Evolutionary conservation across 345 rosid genomes (phyloP).

Genomic region (Raphanus sativus): DNA sequence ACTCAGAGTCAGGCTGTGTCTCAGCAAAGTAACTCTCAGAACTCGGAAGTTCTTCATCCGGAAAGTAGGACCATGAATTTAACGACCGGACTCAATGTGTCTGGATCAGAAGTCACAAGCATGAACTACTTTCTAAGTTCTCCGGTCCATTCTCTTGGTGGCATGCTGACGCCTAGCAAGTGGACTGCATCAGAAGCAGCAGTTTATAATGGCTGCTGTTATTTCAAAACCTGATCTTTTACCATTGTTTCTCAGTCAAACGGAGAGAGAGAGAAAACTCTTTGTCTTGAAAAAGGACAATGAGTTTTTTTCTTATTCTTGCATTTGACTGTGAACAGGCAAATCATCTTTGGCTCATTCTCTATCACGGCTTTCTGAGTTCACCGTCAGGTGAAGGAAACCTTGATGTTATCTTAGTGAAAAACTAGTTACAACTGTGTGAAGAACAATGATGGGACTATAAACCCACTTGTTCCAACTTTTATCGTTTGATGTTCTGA

Average conservation of each 20-base stretch:
- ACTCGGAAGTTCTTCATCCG: conserved; percentile 75
- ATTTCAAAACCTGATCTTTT: conserved; percentile 52
- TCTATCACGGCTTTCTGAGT: conserved; percentile 20
- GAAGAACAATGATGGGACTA: conserved; percentile 32
- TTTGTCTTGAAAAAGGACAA: conserved; percentile 14
- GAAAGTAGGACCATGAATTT: conserved; percentile 65
- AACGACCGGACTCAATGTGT: conserved; percentile 50
- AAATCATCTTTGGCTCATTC: conserved; percentile 85
- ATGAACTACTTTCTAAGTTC: conserved; percentile 50
- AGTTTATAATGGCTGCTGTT: conserved; percentile 51
- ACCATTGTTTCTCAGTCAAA: conserved; percentile 30
- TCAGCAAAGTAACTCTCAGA: conserved; percentile 69
- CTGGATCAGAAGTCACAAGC: conserved; percentile 82
- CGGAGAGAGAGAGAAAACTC: neutral
- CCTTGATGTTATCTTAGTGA: conserved; percentile 12
- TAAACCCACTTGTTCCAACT: conserved; percentile 24
- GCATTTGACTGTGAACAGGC: conserved; percentile 72
- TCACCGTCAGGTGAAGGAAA: neutral
- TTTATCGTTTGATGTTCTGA: neutral
- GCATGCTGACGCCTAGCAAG: conserved; percentile 63
- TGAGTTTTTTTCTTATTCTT: conserved; percentile 13
- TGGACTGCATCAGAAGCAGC: conserved; percentile 60
- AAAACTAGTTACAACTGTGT: conserved; percentile 22
- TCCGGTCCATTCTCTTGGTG: conserved; percentile 48
- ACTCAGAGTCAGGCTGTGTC: neutral